Conservation (phyloP, 2,329 filamentous ascomycete species). For the Fusarium floridanum region DNA sequence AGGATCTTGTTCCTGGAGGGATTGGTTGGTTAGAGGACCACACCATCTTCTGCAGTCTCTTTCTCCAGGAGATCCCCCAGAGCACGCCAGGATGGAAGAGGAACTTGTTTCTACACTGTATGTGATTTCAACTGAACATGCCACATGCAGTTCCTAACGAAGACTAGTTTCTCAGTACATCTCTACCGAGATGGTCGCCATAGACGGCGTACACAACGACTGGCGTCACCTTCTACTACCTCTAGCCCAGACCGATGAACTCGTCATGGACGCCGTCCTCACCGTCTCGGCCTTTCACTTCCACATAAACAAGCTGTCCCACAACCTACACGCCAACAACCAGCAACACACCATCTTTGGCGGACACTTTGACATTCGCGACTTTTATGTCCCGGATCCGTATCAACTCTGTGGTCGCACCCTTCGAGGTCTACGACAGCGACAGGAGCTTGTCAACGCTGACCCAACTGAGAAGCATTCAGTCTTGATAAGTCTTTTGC, state of each 20-base stretch:
- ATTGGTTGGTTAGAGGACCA: background rate
- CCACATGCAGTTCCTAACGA: background rate
- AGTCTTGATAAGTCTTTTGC: conserved; percentile 40
- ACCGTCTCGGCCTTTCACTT: conserved; percentile 39
- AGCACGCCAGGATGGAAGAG: conserved; percentile 29
- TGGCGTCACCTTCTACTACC: conserved; percentile 43
- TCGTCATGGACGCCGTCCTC: conserved; percentile 40
- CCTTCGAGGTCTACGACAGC: conserved; percentile 27
- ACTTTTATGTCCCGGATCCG: conserved; percentile 21
- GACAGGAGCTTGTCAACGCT: conserved; percentile 28
- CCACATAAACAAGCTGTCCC: conserved; percentile 16
- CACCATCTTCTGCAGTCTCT: background rate
- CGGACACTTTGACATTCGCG: background rate
- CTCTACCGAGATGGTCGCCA: conserved; percentile 43
- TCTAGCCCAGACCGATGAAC: conserved; percentile 32
- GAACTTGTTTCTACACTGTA: conserved; percentile 35
- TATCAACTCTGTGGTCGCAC: conserved; percentile 31
- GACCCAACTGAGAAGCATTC: conserved; percentile 31
- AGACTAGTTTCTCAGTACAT: conserved; percentile 33
- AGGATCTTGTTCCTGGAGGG: background rate
- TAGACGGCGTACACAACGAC: conserved; percentile 44
- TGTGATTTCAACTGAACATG: accelerated
- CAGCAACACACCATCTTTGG: background rate
- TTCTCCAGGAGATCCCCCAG: conserved; percentile 27
- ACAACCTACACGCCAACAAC: background rate